Percentiles rank a stretch among this genome's conserved stretches.
Conservation (phyloP, 1,284 basidiomycete genomes). For the Boletus sp. region DNA sequence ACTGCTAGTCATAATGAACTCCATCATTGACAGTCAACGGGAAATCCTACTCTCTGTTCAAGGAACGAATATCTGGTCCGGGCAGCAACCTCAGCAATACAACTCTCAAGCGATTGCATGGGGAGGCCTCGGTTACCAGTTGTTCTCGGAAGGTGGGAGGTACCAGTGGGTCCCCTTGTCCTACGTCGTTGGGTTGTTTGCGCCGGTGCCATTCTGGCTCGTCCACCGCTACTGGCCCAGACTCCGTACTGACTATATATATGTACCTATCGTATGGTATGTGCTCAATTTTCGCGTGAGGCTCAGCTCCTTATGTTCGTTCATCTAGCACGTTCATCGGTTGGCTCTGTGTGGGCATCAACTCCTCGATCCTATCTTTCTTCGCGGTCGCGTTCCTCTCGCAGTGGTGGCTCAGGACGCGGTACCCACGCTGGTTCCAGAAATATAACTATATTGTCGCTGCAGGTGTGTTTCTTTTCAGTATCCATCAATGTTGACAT, state of each 20-base stretch:
- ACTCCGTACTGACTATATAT: constrained; percentile 40
- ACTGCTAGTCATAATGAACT: constrained; percentile 47
- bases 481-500: too few relatives aligned
- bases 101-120: constrained; percentile 63
- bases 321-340: constrained; percentile 34
- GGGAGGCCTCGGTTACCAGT: constrained; percentile 58
- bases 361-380: constrained; percentile 38
- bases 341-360: constrained; percentile 46
- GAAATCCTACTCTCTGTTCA: constrained; percentile 42
- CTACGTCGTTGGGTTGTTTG: constrained; percentile 52
- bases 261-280: constrained; percentile 44
- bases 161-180: constrained; percentile 58
- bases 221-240: constrained; percentile 42
- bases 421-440: constrained; percentile 53
- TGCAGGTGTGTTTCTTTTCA: constrained; percentile 31
- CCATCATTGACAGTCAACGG: constrained; percentile 51
- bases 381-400: constrained; percentile 49
- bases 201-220: constrained; percentile 56
- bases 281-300: neutral
- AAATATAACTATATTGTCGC: constrained; percentile 46
- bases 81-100: constrained; percentile 52
- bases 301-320: neutral
- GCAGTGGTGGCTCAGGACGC: constrained; percentile 55
- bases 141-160: constrained; percentile 51
- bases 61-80: constrained; percentile 63